phyloP scores from a whole-genome alignment of 2,329 filamentous ascomycete species.

The Venturiaceae sp. region DNA sequence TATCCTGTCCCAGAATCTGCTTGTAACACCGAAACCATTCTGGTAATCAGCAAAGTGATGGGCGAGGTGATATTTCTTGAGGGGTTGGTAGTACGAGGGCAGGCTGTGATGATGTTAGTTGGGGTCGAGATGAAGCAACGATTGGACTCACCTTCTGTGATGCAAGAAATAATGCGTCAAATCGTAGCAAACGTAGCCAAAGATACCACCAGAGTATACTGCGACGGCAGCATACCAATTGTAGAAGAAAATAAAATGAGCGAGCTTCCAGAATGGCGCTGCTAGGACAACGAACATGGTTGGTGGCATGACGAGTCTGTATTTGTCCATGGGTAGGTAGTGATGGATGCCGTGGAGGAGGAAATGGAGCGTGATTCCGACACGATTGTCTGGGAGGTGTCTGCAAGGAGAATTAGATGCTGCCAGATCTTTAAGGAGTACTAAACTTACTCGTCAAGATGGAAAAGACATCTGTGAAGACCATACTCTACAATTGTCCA shows the following conservation, averaged over 20 bases:
- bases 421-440: slow-evolving; percentile 15
- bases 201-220: slow-evolving; percentile 82
- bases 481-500: slow-evolving; percentile 90
- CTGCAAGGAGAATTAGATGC: slow-evolving; percentile 33
- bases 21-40: slow-evolving; percentile 94
- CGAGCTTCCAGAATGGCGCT: slow-evolving; percentile 83
- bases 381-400: slow-evolving; percentile 81
- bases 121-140: slow-evolving; percentile 7
- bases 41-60: slow-evolving; percentile 98
- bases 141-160: slow-evolving; percentile 62
- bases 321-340: slow-evolving; percentile 98
- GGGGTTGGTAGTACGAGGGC: slow-evolving; percentile 75
- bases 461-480: slow-evolving; percentile 85
- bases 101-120: slow-evolving; percentile 40
- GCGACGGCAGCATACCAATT: slow-evolving; percentile 74
- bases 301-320: slow-evolving; percentile 94
- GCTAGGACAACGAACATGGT: slow-evolving; percentile 77
- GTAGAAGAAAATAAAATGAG: slow-evolving; percentile 71
- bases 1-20: slow-evolving; percentile 86
- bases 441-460: slow-evolving; percentile 71
- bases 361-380: slow-evolving; percentile 82
- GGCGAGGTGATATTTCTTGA: slow-evolving; percentile 96
- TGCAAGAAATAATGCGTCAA: slow-evolving; percentile 98
- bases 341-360: slow-evolving; percentile 94
- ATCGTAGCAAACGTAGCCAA: slow-evolving; percentile 94